These are phyloP conservation scores for Eucalyptus curtisii DNA, from an alignment of 345 rosid species.

Conservation along the genomic window DNA sequence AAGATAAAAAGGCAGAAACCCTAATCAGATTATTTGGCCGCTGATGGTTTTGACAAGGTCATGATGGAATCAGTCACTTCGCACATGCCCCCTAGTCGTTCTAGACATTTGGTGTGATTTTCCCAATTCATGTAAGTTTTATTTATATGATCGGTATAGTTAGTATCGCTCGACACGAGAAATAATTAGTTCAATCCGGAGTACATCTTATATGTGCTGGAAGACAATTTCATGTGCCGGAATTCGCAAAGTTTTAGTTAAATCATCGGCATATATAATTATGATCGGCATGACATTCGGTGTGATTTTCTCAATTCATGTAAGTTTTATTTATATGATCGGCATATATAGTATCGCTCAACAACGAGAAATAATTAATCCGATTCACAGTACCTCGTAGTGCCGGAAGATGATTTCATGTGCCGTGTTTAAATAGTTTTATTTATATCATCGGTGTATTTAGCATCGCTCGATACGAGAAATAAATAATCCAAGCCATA, in stretches of 20 bases:
- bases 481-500: too few relatives aligned
- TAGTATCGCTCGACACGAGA: fast-evolving
- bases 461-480: fast-evolving
- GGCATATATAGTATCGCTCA: too few relatives aligned
- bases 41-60: not conserved
- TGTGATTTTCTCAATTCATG: too few relatives aligned
- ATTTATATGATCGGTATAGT: fast-evolving
- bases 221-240: fast-evolving
- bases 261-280: too few relatives aligned
- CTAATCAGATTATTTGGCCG: not conserved
- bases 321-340: too few relatives aligned
- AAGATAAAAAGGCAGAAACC: not conserved
- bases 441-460: too few relatives aligned
- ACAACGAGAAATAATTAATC: too few relatives aligned
- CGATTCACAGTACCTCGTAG: too few relatives aligned
- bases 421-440: too few relatives aligned
- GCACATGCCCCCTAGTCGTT: not conserved
- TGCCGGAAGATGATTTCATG: fast-evolving
- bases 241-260: too few relatives aligned
- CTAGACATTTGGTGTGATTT: not conserved
- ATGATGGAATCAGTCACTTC: not conserved
- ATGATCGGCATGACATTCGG: too few relatives aligned
- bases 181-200: too few relatives aligned
- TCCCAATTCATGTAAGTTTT: fast-evolving
- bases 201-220: fast-evolving